Conservation (phyloP, 208 protist genomes). For the Angomonas deanei region DNA sequence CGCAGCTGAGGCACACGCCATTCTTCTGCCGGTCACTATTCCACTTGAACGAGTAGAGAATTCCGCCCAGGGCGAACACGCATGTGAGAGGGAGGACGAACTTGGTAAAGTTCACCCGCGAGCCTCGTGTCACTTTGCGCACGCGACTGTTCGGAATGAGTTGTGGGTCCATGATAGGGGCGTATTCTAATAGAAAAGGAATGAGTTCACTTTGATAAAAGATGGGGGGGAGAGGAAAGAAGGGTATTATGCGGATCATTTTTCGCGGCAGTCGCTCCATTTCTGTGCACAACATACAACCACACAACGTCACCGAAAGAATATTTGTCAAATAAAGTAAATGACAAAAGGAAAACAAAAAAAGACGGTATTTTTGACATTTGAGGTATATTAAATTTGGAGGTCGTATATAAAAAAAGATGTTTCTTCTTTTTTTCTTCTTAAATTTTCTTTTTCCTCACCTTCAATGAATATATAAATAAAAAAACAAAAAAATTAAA, state of each 20-base stretch:
- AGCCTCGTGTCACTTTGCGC: conserved; percentile 24
- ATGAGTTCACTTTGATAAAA: too few species aligned
- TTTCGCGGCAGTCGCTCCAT: too few species aligned
- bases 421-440: neutral
- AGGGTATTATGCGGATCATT: too few species aligned
- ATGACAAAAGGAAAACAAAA: neutral
- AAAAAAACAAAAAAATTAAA: conserved; percentile 1
- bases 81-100: conserved; percentile 52
- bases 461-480: neutral
- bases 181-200: conserved; percentile 5
- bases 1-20: conserved; percentile 70
- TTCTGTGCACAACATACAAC: too few species aligned
- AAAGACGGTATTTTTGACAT: neutral
- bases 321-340: neutral
- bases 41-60: conserved; percentile 68
- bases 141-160: neutral
- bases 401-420: conserved; percentile 6
- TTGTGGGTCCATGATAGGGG: conserved; percentile 1
- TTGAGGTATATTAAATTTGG: too few species aligned
- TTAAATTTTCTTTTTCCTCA: neutral
- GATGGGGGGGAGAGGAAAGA: neutral
- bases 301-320: neutral
- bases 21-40: conserved; percentile 56
- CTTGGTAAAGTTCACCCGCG: conserved; percentile 7
- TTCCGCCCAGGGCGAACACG: conserved; percentile 52